Percentiles rank a stretch among this genome's conserved stretches.
These are phyloP conservation scores for Scleroderma bovista DNA, from an alignment of 768 basidiomycete species.

Conservation along the genomic window DNA sequence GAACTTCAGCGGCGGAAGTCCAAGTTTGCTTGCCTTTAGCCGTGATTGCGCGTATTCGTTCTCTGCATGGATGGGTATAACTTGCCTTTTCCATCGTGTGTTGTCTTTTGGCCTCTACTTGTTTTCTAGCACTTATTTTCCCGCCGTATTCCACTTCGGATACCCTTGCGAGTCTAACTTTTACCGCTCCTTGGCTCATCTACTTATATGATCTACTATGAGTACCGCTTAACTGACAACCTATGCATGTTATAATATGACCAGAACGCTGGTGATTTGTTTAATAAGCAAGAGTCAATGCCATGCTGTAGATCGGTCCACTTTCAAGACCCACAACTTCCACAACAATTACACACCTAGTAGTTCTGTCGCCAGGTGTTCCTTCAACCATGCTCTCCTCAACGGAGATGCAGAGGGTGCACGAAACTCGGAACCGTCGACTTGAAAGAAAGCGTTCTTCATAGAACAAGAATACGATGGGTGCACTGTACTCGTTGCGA, in stretches of 20 bases:
- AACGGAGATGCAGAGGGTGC: slow-evolving; percentile 54
- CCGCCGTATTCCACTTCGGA: slow-evolving; percentile 19
- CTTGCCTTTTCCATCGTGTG: slow-evolving; percentile 8
- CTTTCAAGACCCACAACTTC: no score
- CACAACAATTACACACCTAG: no score
- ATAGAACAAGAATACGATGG: no score
- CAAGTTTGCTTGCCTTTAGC: slow-evolving; percentile 85
- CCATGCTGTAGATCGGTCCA: no score
- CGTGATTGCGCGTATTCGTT: slow-evolving; percentile 7
- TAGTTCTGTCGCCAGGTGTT: slow-evolving; percentile 91
- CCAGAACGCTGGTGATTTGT: no score
- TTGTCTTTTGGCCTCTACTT: slow-evolving; percentile 18
- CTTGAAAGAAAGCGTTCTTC: slow-evolving; percentile 64
- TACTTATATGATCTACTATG: slow-evolving; percentile 33
- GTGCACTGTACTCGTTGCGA: slow-evolving; percentile 80
- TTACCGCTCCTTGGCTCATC: slow-evolving; percentile 12
- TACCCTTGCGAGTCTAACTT: slow-evolving; percentile 21
- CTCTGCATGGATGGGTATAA: slow-evolving; percentile 2
- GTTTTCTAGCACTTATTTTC: slow-evolving; percentile 21
- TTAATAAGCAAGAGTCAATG: no score
- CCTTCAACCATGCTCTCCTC: slow-evolving; percentile 61
- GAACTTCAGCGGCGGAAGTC: slow-evolving; percentile 81
- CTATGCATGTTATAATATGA: slow-evolving; percentile 22
- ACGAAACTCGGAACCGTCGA: slow-evolving; percentile 78
- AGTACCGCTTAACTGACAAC: slow-evolving; percentile 15